phyloP scores from a whole-genome alignment of 306 rosid species.

The Luffa aegyptiaca region DNA sequence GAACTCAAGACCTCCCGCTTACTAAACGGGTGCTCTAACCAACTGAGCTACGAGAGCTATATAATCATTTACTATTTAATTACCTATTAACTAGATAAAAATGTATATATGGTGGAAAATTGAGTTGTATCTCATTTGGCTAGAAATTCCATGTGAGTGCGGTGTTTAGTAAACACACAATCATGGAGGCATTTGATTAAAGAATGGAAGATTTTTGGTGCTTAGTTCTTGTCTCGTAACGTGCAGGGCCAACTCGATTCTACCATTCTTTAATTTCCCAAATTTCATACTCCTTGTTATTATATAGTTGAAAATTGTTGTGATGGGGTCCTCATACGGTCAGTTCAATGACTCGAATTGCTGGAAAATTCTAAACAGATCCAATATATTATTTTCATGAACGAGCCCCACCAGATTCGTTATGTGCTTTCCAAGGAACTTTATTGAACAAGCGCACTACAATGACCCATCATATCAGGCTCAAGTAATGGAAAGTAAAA shows the following conservation, averaged over 20 bases:
- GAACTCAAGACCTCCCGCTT: too few species aligned
- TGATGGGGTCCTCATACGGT: not conserved
- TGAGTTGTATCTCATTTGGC: not conserved
- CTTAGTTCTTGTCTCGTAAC: not conserved
- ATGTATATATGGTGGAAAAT: not conserved
- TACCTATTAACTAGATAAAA: not conserved
- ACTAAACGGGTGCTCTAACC: too few species aligned
- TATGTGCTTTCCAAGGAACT: not conserved
- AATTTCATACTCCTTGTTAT: not conserved
- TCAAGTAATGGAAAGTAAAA: not conserved
- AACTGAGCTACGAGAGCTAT: too few species aligned
- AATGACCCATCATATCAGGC: not conserved
- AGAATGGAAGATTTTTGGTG: not conserved
- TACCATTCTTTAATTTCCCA: not conserved
- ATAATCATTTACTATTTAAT: too few species aligned
- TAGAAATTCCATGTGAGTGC: not conserved
- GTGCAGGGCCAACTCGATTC: constrained; percentile 8
- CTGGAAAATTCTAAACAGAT: not conserved
- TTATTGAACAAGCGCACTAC: not conserved
- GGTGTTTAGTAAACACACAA: not conserved
- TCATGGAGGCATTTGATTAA: not conserved
- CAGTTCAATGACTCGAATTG: not conserved
- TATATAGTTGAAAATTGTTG: not conserved
- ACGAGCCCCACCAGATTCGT: not conserved
- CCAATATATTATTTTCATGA: not conserved